Evolutionary conservation across 164 flowering plant species (phyloP), one percentile per base, ranked within the genome.

Genomic region (Annona squamosa): DNA sequence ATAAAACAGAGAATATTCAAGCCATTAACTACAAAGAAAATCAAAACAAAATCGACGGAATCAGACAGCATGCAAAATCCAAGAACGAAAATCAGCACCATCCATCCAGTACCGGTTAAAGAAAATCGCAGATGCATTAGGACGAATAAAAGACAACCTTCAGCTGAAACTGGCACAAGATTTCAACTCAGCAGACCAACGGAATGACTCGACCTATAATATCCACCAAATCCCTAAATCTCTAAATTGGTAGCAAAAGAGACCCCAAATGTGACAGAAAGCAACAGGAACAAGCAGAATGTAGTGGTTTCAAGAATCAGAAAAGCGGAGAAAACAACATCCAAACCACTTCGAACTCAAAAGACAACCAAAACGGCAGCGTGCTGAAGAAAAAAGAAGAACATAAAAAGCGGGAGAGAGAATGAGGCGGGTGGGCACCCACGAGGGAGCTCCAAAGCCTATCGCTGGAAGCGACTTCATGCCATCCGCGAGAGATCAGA

Each of bases 401-500:
- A 52, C 59, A 16, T 2, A 10, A 2, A 52, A 10, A 16, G 13
- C 3, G 57, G 37, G 45, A 6, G 45, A 41, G 47, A 67, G 4
- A 1, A 16, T 1, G 45, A 71, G 37, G 19, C 13, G 47, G 43
- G 37, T 61, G 19, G 18, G 37, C 4, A 42, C 48, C 2, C 3
- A 89, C 97, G 91, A 81, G 85, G 76, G 74, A 2, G 63, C 78
- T 63, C 97, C 97, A 91, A 48, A 91, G 79, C 6, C 63, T n/a
- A 57, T 91, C 92, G 63, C 84, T 77, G 67, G 88, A 88, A 79
- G 97, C 94, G 41, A 88, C 85, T 3, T 63, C 74, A 74, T 77
- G 74, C 97, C 97, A 90, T 7, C 81, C 80, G 65, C 87, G 89
- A 67, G 91, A 88, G 57, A 91, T 94, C 43, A 88, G 84, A 45